Conservation (phyloP, 768 basidiomycete genomes). For the Tephrocybe sp. region DNA sequence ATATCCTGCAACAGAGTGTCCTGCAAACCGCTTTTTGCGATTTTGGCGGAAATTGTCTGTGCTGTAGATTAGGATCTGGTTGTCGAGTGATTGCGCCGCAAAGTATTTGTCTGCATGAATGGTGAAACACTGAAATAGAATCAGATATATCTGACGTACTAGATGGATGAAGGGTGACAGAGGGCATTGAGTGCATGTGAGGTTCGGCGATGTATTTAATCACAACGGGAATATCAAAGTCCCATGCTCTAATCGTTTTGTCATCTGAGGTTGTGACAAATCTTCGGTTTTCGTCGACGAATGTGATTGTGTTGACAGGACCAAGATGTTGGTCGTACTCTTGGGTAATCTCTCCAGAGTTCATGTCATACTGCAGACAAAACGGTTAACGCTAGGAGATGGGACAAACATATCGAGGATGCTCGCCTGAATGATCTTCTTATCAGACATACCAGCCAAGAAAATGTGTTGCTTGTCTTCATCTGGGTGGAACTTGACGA, state of each 20-base stretch:
- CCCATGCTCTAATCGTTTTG: conserved; percentile 99
- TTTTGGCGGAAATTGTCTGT: conserved; percentile 99
- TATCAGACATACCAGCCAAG: conserved; percentile 98
- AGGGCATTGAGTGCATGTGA: conserved; percentile 99
- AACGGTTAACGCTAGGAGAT: conserved; percentile 6
- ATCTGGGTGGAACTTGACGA: conserved; percentile 93
- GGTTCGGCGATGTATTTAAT: conserved; percentile 99
- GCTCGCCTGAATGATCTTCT: conserved; percentile 95
- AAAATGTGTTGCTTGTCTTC: conserved; percentile 95
- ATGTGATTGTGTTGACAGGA: conserved; percentile 97
- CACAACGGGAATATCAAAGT: conserved; percentile 98
- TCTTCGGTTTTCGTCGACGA: conserved; percentile 95
- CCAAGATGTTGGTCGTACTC: conserved; percentile 99
- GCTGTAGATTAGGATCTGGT: conserved; percentile 96
- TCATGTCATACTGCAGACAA: conserved; percentile 82
- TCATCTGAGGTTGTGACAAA: conserved; percentile 99
- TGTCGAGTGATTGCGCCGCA: conserved; percentile 96
- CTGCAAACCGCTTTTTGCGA: conserved; percentile 97
- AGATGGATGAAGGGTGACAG: conserved; percentile 92
- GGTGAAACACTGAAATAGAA: conserved; percentile 9
- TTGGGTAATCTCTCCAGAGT: conserved; percentile 92
- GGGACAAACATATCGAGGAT: background rate
- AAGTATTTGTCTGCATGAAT: conserved; percentile 78
- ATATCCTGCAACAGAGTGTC: conserved; percentile 95
- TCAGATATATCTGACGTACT: conserved; percentile 52